These are phyloP conservation scores for Yarrowia alimentaria DNA, from an alignment of 805 yeast species.

Conservation along the genomic window DNA sequence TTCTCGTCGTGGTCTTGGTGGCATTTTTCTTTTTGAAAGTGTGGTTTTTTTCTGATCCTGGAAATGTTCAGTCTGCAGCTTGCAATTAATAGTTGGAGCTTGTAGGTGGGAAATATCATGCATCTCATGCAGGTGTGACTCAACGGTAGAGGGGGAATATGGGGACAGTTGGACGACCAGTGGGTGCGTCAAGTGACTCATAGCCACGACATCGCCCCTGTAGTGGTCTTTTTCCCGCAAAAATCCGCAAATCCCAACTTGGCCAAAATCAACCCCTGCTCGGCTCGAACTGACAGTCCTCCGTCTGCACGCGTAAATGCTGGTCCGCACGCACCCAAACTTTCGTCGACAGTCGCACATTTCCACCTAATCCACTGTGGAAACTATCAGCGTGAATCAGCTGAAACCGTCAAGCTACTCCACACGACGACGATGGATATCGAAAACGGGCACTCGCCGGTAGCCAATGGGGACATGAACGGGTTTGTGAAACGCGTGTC, in stretches of 20 bases:
- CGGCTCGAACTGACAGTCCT: neutral
- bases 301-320: neutral
- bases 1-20: conserved; percentile 24
- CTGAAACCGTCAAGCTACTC: no score
- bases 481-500: conserved; percentile 10
- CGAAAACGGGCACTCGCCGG: conserved; percentile 32
- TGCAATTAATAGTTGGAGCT: no score
- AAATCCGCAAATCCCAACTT: no score
- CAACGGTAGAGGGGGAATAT: no score
- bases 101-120: no score
- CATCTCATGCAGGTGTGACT: no score
- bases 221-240: no score
- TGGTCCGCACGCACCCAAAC: conserved; percentile 5
- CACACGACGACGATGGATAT: conserved; percentile 17
- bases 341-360: conserved; percentile 18
- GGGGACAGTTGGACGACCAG: no score
- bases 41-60: no score
- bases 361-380: conserved; percentile 19
- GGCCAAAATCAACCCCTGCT: neutral
- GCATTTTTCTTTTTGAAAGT: neutral
- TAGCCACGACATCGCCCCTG: no score
- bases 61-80: no score
- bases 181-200: no score
- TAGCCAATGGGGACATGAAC: conserved; percentile 23
- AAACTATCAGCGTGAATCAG: conserved; percentile 26